Conservation (phyloP, 2,329 filamentous ascomycete genomes). For the Talaromyces marneffei region DNA sequence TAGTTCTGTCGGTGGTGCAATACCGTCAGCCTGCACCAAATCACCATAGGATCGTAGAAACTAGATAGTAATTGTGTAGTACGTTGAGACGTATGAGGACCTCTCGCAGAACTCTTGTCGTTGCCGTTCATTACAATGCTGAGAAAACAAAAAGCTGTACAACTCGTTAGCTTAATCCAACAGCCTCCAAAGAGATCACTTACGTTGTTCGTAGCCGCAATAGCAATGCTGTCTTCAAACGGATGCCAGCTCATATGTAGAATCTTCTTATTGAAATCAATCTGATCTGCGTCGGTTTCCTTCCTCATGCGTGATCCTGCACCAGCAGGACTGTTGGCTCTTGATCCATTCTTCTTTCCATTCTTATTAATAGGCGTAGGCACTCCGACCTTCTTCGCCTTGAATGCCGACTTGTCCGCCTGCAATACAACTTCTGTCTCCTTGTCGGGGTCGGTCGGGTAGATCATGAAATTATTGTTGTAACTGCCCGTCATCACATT, state of each 20-base stretch:
- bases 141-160: slow-evolving; percentile 70
- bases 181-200: slow-evolving; percentile 41
- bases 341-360: slow-evolving; percentile 79
- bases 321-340: slow-evolving; percentile 80
- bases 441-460: slow-evolving; percentile 90
- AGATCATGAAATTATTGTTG: slow-evolving; percentile 99
- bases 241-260: slow-evolving; percentile 99
- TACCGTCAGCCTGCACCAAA: background rate
- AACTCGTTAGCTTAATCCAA: background rate
- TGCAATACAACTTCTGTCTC: slow-evolving; percentile 96
- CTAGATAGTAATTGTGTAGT: background rate
- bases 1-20: slow-evolving; percentile 1
- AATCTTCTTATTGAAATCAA: slow-evolving; percentile 99
- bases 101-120: too few relatives aligned
- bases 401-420: slow-evolving; percentile 98
- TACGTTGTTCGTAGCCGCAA: slow-evolving; percentile 98
- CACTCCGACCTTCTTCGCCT: slow-evolving; percentile 98
- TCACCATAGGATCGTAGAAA: background rate
- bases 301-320: slow-evolving; percentile 95
- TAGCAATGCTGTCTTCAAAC: slow-evolving; percentile 98
- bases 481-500: slow-evolving; percentile 99
- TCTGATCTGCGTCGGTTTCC: slow-evolving; percentile 98
- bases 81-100: background rate
- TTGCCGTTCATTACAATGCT: slow-evolving; percentile 50
- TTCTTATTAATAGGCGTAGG: slow-evolving; percentile 93